Conservation (phyloP, 1,139 yeast genomes). For the Hansenula anomala region DNA sequence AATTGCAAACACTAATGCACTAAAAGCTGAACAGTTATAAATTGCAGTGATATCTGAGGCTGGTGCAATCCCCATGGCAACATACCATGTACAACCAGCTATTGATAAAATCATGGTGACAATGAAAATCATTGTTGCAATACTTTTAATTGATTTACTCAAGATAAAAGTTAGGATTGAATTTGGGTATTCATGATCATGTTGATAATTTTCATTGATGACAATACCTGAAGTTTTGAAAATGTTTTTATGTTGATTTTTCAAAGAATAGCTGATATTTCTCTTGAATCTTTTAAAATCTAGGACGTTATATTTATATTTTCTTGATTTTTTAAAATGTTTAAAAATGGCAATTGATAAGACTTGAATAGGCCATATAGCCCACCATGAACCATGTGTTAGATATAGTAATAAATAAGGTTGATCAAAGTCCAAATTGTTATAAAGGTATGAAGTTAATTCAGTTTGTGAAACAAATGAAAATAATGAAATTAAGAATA, state of each 20-base stretch:
- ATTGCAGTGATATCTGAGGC: conserved; percentile 88
- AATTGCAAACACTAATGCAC: conserved; percentile 82
- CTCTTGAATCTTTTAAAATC: conserved; percentile 27
- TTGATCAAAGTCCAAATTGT: conserved; percentile 51
- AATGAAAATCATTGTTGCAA: conserved; percentile 38
- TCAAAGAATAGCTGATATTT: conserved; percentile 21
- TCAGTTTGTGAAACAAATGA: conserved; percentile 80
- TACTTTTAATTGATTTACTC: conserved; percentile 45
- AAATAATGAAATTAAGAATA: conserved; percentile 56
- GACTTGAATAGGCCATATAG: conserved; percentile 73
- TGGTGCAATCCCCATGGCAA: conserved; percentile 75
- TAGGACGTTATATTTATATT: conserved; percentile 9
- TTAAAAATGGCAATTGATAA: conserved; percentile 40
- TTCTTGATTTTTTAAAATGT: conserved; percentile 29
- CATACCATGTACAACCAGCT: conserved; percentile 86
- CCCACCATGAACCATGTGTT: conserved; percentile 80
- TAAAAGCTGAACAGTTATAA: conserved; percentile 84
- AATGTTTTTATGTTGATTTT: conserved; percentile 38
- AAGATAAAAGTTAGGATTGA: conserved; percentile 33
- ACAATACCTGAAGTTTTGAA: conserved; percentile 29
- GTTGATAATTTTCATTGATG: conserved; percentile 18
- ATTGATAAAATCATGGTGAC: conserved; percentile 58
- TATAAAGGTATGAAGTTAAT: conserved; percentile 67
- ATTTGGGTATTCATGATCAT: conserved; percentile 32
- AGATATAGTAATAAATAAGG: conserved; percentile 64